Evolutionary conservation across 202 grass and related monocot genomes (phyloP), one percentile per base, ranked within the genome.

Genomic region (Musa balbisiana): DNA sequence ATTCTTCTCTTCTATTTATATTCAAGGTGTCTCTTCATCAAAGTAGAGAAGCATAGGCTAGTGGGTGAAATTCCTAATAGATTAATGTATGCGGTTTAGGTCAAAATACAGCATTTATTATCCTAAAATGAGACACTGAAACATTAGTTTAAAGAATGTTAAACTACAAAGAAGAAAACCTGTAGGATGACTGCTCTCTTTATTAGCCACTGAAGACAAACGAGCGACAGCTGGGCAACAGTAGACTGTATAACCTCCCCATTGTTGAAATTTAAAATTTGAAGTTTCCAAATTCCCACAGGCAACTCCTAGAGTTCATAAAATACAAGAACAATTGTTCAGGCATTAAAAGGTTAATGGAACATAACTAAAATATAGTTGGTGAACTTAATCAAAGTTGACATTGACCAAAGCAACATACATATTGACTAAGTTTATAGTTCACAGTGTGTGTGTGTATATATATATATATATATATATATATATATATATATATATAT

Each of bases 121-220:
- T 20, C 67, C 15, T 14, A 80, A 14, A 33, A 64, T 53, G 76
- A 66, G 13, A n/a, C 62, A 69, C 49, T n/a, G 73, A 49, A 80
- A 53, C 2, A 77, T 23, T 24, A 80, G 16, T 20, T 17, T 23
- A 67, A 67, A 87, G 26, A 27, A 83, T 25, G 27, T 49, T 64
- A 78, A 58, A 52, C n/a, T 3, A 21, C 60, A 70, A 81, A 20
- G 52, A 29, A 69, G 26, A 81, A 73, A 86, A 97, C 94, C 88
- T 81, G 83, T 91, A 78, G 88, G 81, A 10, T 77, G 73, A 20
- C 76, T 78, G 62, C 9, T 66, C 11, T 82, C 88, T 68, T 67
- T 33, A 80, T 85, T 89, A 76, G 88, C 81, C 85, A 85, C 88
- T 53, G 94, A 89, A 8, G 90, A 89, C 54, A 87, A 91, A 62